phyloP scores from a whole-genome alignment of 371 early-diverging fungal genomes.

The Amoeboaphelidium protococcarum region DNA sequence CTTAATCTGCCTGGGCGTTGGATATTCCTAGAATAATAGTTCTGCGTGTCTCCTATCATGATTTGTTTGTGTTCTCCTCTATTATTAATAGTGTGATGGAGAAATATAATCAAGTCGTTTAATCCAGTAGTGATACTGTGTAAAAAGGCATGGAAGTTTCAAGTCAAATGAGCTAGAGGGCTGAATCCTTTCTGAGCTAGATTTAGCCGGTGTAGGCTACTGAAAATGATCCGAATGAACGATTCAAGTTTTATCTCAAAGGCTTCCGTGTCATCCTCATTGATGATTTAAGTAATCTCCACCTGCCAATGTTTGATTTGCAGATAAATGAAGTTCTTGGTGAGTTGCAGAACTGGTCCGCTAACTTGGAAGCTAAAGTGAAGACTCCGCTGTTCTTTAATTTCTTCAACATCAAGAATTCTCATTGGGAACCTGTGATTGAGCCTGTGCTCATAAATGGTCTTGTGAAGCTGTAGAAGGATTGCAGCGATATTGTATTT shows the following conservation, averaged over 20 bases:
- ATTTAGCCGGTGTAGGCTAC: too few species aligned
- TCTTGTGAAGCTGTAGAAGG: slow-evolving; percentile 5
- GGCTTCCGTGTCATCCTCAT: slow-evolving; percentile 61
- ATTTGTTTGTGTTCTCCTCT: slow-evolving; percentile 46
- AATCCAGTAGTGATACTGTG: neutral
- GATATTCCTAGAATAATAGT: slow-evolving; percentile 13
- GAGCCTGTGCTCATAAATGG: slow-evolving; percentile 71
- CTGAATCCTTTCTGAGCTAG: too few species aligned
- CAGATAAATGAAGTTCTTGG: slow-evolving; percentile 44
- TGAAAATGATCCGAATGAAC: too few species aligned
- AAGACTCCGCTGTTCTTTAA: slow-evolving; percentile 44
- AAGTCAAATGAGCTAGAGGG: neutral
- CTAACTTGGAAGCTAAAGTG: too few species aligned
- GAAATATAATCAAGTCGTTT: slow-evolving; percentile 9
- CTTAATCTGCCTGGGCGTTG: slow-evolving; percentile 7
- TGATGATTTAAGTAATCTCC: slow-evolving; percentile 53
- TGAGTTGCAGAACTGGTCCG: slow-evolving; percentile 62
- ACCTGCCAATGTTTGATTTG: slow-evolving; percentile 68
- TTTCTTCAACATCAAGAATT: slow-evolving; percentile 79
- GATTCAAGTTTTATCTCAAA: slow-evolving; percentile 30
- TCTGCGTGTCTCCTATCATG: slow-evolving; percentile 37
- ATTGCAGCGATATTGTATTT: neutral
- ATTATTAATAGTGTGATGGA: slow-evolving; percentile 45
- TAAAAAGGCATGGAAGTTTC: neutral
- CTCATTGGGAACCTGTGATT: slow-evolving; percentile 90